Base-by-base conservation (phyloP, 2,329 filamentous ascomycete species). In the Tympanopsis confertula region DNA sequence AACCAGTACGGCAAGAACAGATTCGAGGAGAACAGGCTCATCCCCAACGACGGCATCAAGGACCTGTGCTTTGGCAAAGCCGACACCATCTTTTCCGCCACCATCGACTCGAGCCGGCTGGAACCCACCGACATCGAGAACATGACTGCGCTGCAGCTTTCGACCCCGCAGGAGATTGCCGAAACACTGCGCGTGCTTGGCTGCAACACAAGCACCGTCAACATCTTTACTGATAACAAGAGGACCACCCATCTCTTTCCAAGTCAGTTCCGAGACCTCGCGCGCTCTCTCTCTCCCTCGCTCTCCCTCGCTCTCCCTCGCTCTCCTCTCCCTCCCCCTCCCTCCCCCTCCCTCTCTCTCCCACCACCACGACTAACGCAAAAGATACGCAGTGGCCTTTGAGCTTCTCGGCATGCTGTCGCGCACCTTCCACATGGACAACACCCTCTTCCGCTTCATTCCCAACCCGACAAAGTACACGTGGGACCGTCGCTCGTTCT, bases 331-430 rank as follows among this genome's bases (percentile, higher is more conserved):
- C 15, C 22, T 30, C 17, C 4, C 20, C 2, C 19, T 12, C 15
- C 5, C n/a, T 17, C 4, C 13, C 26, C 32, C 5, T 4, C 17
- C 5, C 5, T 14, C 20, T 15, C 4, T 12, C 29, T 5, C 4
- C 44, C 51, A 36, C 53, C 41, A 3, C n/a, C 5, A 19, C 13
- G 5, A n/a, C 36, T 15, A 47, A 33, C 42, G 14, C 14, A 20
- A 37, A 17, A 12, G 5, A 15, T n/a, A n/a, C n/a, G n/a, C 42
- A 73, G 71, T 77, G 1, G 62, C 68, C 0, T 76, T 76, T 37
- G 72, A 77, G 46, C 59, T 77, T 1, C 49, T 74, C 2, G 72
- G 70, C n/a, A 76, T 77, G 71, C 52, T 76, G 1, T 62, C 63
- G 33, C 59, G 61, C 19, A 63, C 61, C 0, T 56, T 74, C 17